Conservation (phyloP, 805 yeast species). For the Wickerhamiella dianesei region DNA sequence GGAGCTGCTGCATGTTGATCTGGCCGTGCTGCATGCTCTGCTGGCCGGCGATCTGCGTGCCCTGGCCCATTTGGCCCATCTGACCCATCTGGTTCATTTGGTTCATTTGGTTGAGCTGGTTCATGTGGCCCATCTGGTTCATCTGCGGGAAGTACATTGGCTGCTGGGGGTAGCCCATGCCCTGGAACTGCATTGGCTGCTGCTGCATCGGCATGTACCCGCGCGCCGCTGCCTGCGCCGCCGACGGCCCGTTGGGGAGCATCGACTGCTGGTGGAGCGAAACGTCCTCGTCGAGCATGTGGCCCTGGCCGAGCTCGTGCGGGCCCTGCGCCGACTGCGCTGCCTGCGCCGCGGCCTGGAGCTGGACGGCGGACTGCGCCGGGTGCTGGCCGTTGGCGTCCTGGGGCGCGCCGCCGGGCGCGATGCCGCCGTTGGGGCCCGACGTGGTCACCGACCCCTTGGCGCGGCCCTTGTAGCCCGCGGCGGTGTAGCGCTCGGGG, state of each 20-base stretch:
- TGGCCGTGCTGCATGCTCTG: neutral
- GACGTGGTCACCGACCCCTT: conserved; percentile 8
- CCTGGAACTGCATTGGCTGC: conserved; percentile 12
- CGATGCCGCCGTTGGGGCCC: conserved; percentile 1
- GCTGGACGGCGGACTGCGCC: neutral
- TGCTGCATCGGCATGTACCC: conserved; percentile 18
- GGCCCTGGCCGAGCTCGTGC: neutral
- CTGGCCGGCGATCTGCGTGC: conserved; percentile 8
- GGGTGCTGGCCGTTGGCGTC: conserved; percentile 5
- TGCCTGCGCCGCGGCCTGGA: neutral
- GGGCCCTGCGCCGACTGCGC: neutral
- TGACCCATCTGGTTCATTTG: conserved; percentile 15
- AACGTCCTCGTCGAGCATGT: conserved; percentile 19
- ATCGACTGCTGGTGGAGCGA: conserved; percentile 17
- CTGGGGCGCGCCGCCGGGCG: conserved; percentile 1
- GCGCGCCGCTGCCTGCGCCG: conserved; percentile 18
- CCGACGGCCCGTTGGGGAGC: conserved; percentile 17
- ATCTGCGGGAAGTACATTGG: conserved; percentile 13
- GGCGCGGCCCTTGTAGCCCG: conserved; percentile 31
- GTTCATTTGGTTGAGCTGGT: conserved; percentile 14
- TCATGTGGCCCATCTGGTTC: conserved; percentile 15
- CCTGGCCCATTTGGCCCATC: conserved; percentile 14
- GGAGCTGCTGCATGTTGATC: neutral
- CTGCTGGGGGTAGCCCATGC: conserved; percentile 3
- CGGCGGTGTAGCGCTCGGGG: conserved; percentile 32